A percentile compares a stretch with the other conserved stretches of the same genome.
These are phyloP conservation scores for Termitomyces sp. DNA, from an alignment of 768 basidiomycete genomes.

Conservation along the genomic window DNA sequence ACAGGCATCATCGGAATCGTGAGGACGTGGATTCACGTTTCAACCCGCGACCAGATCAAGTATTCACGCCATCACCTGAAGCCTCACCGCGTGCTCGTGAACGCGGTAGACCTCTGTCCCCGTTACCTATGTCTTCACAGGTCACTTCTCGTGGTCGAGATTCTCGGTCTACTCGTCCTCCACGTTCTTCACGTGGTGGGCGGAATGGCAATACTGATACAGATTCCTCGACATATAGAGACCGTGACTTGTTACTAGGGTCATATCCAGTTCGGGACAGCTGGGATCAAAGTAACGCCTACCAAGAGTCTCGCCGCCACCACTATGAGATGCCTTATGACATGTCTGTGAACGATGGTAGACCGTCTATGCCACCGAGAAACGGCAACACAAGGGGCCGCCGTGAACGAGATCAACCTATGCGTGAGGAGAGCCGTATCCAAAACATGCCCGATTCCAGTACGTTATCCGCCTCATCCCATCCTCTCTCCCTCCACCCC, in stretches of 20 bases:
- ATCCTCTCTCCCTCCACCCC: constrained; percentile 32
- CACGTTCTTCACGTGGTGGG: constrained; percentile 23
- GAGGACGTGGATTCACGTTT: constrained; percentile 14
- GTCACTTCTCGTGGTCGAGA: constrained; percentile 21
- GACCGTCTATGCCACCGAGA: constrained; percentile 19
- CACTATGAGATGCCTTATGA: constrained; percentile 12
- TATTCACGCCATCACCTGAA: constrained; percentile 22
- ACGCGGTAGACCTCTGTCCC: constrained; percentile 26
- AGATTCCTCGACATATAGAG: constrained; percentile 24
- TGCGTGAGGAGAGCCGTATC: constrained; percentile 26
- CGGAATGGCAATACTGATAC: constrained; percentile 26
- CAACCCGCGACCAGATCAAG: constrained; percentile 14
- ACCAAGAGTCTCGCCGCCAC: constrained; percentile 17
- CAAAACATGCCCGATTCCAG: constrained; percentile 43
- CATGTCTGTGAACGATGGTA: constrained; percentile 15
- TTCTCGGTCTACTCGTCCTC: constrained; percentile 18
- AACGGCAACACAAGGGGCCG: constrained; percentile 24
- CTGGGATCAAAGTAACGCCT: constrained; percentile 20
- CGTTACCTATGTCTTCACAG: constrained; percentile 14
- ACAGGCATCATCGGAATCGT: constrained; percentile 19
- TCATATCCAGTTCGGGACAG: constrained; percentile 19
- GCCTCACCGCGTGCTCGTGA: constrained; percentile 26
- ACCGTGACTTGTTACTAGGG: constrained; percentile 17
- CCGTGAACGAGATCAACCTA: constrained; percentile 26
- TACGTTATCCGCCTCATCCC: constrained; percentile 63